Evolutionary conservation across 2,329 filamentous ascomycete species (phyloP).

Genomic region (Ascochyta pisi): DNA sequence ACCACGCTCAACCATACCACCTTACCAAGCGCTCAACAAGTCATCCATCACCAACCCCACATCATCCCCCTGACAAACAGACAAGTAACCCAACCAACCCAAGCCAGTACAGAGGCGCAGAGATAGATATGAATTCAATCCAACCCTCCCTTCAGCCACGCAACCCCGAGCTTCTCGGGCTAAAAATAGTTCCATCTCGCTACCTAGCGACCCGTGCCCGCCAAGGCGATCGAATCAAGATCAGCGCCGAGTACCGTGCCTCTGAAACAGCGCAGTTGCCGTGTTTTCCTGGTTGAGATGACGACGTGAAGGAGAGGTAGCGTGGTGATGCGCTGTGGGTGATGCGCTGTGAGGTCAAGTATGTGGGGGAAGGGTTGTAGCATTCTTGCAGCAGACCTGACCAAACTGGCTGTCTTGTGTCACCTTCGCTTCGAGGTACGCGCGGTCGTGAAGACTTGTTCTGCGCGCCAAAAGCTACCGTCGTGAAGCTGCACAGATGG

Average conservation of each 20-base stretch:
- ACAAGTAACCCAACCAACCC: not conserved
- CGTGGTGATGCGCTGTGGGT: no score
- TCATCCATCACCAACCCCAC: no score
- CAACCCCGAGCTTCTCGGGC: not conserved
- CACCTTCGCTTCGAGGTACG: not conserved
- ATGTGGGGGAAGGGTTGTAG: not conserved
- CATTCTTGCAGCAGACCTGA: no score
- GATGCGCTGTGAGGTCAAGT: no score
- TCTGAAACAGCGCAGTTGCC: not conserved
- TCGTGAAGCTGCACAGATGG: not conserved
- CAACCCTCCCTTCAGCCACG: no score
- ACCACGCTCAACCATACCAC: not conserved
- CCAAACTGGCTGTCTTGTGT: not conserved
- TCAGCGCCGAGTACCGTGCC: slow-evolving; percentile 2
- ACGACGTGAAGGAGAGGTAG: not conserved
- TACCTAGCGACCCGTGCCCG: not conserved
- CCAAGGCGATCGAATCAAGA: slow-evolving; percentile 18
- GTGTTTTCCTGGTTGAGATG: not conserved
- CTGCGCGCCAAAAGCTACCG: not conserved
- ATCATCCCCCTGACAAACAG: not conserved
- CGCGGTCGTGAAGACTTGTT: not conserved
- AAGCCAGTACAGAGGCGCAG: slow-evolving; percentile 4
- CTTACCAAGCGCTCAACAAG: not conserved
- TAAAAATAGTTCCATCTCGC: slow-evolving; percentile 8
- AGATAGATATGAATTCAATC: no score